Evolutionary conservation across 2,329 filamentous ascomycete genomes (phyloP), one percentile per base, ranked within the genome.

Genomic region (Thielaviopsis ethacetica): DNA sequence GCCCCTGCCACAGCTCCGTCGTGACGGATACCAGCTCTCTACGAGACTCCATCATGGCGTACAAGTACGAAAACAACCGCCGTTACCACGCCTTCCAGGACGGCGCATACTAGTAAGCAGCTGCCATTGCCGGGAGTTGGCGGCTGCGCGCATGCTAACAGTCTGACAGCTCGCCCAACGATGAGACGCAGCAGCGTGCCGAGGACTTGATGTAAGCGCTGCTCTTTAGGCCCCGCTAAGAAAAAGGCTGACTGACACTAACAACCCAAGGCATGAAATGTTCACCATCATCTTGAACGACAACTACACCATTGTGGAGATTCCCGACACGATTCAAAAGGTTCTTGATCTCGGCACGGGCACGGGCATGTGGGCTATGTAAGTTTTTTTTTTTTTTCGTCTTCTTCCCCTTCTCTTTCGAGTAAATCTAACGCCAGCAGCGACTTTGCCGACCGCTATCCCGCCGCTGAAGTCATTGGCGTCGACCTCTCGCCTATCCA

Each of bases 401-500:
- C 19, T 22, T 15, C 50, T 51, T 57, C 27, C 7, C 10, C 19
- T 19, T 9, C 1, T 21, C 21, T 38, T 21, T 17, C 10, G 17
- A 6, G 9, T 38, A 30, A 22, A 10, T 3, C 38, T 22, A 59
- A 51, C 27, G 12, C 5, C 3, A 1, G 5, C 7, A 59, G 59
- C 9, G 50, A 65, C 60, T 51, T 70, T 64, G 63, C 72, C 59
- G 68, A 77, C 57, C 59, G 69, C 1, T 72, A 76, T 57, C 75
- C 76, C 19, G 66, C 72, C 57, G 73, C 68, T 53, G 71, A 67
- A 69, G 78, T 69, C 1, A 73, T 74, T 47, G 80, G 79, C 13
- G 76, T 77, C 3, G 79, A 83, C 63, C 71, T 82, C 2, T 80
- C 77, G 17, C 78, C 79, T 0, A 79, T 80, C 17, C 79, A 82